Evolutionary conservation across 2,329 filamentous ascomycete species (phyloP), one percentile per base, ranked within the genome.

Genomic region (Diaporthe citrichinensis): DNA sequence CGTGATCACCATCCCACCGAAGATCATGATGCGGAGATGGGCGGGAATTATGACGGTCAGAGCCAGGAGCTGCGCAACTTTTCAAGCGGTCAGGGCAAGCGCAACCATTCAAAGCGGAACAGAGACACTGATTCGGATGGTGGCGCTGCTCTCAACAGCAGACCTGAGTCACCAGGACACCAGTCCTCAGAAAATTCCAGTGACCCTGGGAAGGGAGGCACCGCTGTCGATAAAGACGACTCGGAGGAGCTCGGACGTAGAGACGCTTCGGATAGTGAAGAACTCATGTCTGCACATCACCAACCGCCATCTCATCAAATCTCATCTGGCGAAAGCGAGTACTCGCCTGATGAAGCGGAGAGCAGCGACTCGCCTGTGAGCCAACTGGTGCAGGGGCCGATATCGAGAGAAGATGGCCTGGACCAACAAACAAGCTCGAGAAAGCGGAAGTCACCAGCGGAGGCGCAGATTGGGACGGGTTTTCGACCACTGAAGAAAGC

Each of bases 401-500:
- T 31, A n/a, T 34, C 41, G 25, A 34, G 7, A 41, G 44, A 20
- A 14, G 73, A 73, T n/a, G 34, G 9, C n/a, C 10, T 20, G 25
- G 5, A 4, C 4, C n/a, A 41, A 46, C 44, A 20, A 15, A 25
- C 23, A 4, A 46, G 31, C 1, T 53, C 73, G 7, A 59, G 62
- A 31, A 73, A 76, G 51, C 67, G 74, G 14, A 72, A 76, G 73
- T 68, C 72, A 46, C 36, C 62, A 49, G 31, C 39, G 14, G 49
- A 71, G 7, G 20, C 61, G 20, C 39, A 68, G 15, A 53, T 41
- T 17, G 7, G 15, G 20, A 9, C 39, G 28, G 57, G 23, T 25
- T 31, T 65, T 34, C 80, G 75, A 20, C 85, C 86, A 3, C 85
- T 87, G 77, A 91, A 91, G 79, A 85, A 88, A 44, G 82, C 82